These are phyloP conservation scores for Margaritispora aquatica DNA, from an alignment of 495 filamentous ascomycete species.

Conservation along the genomic window DNA sequence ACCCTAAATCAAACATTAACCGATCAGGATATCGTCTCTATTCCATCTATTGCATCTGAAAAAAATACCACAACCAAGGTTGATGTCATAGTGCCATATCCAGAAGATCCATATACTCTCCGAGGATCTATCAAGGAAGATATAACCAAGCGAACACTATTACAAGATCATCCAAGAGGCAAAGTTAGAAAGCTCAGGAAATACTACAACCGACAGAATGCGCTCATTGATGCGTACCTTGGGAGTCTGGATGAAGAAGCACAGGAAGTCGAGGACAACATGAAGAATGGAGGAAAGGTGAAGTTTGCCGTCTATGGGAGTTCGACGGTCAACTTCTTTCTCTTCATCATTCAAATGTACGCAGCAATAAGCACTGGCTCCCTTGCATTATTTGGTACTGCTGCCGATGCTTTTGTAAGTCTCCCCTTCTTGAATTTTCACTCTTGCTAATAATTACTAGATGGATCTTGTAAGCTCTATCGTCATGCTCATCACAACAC, in stretches of 20 bases:
- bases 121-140: conserved; percentile 6
- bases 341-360: conserved; percentile 53
- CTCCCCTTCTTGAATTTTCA: neutral
- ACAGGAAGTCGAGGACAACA: conserved; percentile 38
- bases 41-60: neutral
- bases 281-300: conserved; percentile 44
- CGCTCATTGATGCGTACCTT: conserved; percentile 49
- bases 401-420: conserved; percentile 49
- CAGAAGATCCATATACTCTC: conserved; percentile 12
- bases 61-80: neutral
- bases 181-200: conserved; percentile 40
- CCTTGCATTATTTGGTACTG: conserved; percentile 48
- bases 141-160: conserved; percentile 34
- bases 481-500: conserved; percentile 48
- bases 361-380: conserved; percentile 51
- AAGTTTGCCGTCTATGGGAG: conserved; percentile 50
- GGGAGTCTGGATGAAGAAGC: conserved; percentile 46
- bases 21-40: neutral
- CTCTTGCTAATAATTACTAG: conserved; percentile 15
- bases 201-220: conserved; percentile 49
- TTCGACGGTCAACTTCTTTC: conserved; percentile 45
- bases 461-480: conserved; percentile 54
- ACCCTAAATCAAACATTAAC: too few species aligned
- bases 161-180: conserved; percentile 37
- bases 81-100: conserved; percentile 4